Evolutionary conservation across 2,329 filamentous ascomycete genomes (phyloP), one percentile per base, ranked within the genome.

Genomic region (Myriangium duriaei): DNA sequence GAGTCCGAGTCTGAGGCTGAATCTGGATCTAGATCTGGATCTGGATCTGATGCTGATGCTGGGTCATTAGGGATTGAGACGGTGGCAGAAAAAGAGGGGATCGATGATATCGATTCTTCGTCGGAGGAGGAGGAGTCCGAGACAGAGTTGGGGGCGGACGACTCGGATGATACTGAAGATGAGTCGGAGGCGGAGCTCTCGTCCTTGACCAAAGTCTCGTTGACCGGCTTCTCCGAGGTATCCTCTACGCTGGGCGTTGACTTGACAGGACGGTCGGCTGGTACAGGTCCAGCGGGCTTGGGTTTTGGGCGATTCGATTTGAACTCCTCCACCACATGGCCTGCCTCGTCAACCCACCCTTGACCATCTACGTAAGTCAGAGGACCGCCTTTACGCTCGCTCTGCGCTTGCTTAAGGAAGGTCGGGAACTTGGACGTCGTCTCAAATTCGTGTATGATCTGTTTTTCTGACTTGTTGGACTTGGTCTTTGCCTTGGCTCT

Each of bases 341-440:
- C 87, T 11, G 79, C 66, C 44, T 76, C 73, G 49, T 94, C 80
- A 0, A 94, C 71, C 88, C 91, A 96, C 1, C 88, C 88, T 51
- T 81, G 79, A 14, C 81, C 86, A 38, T 94, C 80, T 29, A 91
- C 72, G 55, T 79, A 95, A 40, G 79, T 76, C 2, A 67, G 58
- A 28, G 68, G 66, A n/a, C 65, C 32, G 30, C 29, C 56, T 32
- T 68, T 67, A 11, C 58, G 56, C 7, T 57, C 58, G 2, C 62
- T 56, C 4, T 63, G 59, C 30, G 64, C 36, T 4, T 68, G 64
- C 55, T 83, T 84, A 42, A 95, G 59, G 54, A 94, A 95, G 4
- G 74, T 81, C 0, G 86, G 83, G 46, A 85, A 80, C 48, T 85
- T 88, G 26, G 74, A 76, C 5, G 81, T 86, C 55, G 85, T 86